Evolutionary conservation across 495 filamentous ascomycete genomes (phyloP).

Genomic region (Xylaria bambusicola): DNA sequence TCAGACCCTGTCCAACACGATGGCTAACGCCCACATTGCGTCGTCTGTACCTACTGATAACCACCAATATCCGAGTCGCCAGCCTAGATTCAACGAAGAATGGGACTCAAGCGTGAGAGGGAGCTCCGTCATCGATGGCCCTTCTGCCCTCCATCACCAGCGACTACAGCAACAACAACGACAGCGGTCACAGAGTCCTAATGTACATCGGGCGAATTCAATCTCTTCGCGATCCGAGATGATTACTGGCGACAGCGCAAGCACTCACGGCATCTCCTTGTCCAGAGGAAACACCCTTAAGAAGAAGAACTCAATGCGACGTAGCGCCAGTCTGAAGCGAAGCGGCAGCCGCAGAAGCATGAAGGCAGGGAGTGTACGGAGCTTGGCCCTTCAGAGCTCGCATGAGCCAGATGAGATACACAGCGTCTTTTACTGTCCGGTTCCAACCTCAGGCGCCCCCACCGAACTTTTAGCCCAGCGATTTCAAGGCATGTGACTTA

Average conservation of each 20-base stretch:
- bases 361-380: conserved; percentile 79
- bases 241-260: conserved; percentile 43
- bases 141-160: conserved; percentile 19
- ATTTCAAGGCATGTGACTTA: conserved; percentile 73
- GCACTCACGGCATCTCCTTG: conserved; percentile 43
- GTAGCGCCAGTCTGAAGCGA: conserved; percentile 73
- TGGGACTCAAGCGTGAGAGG: conserved; percentile 70
- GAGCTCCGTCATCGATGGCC: conserved; percentile 58
- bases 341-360: conserved; percentile 74
- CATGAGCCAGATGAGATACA: conserved; percentile 71
- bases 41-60: conserved; percentile 31
- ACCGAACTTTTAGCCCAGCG: conserved; percentile 88
- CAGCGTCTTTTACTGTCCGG: conserved; percentile 83
- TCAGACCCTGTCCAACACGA: conserved; percentile 45
- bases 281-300: conserved; percentile 78
- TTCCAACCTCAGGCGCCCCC: conserved; percentile 83
- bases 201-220: conserved; percentile 52
- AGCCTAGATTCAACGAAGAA: conserved; percentile 64
- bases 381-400: conserved; percentile 63
- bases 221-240: conserved; percentile 49
- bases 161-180: conserved; percentile 21
- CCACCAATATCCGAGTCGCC: conserved; percentile 22
- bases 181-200: conserved; percentile 25
- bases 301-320: conserved; percentile 79
- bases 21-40: conserved; percentile 41